phyloP scores from a whole-genome alignment of 2,329 filamentous ascomycete genomes.

The Aspergillus proliferans region DNA sequence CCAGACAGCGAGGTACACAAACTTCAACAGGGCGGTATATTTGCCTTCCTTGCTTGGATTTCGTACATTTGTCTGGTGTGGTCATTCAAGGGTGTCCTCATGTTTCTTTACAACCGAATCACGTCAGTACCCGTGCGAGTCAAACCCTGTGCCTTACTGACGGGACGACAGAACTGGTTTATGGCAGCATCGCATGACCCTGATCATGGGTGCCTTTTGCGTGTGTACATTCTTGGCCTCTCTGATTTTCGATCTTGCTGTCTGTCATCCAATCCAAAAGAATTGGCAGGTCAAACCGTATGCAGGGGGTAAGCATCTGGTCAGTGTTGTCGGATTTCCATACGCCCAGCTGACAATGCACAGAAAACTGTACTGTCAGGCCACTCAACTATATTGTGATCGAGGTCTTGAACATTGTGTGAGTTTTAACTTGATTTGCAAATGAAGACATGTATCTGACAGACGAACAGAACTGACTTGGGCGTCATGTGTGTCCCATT shows the following conservation, averaged over 20 bases:
- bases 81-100: conserved; percentile 13
- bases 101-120: conserved; percentile 12
- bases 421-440: background rate
- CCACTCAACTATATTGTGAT: conserved; percentile 12
- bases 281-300: conserved; percentile 16
- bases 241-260: conserved; percentile 10
- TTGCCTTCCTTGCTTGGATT: conserved; percentile 13
- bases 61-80: conserved; percentile 14
- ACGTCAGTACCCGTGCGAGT: conserved; percentile 6
- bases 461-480: conserved; percentile 11
- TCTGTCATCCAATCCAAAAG: conserved; percentile 8
- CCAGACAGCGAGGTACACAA: conserved; percentile 5
- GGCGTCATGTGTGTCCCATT: conserved; percentile 13
- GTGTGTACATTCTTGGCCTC: conserved; percentile 8
- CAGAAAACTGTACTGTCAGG: conserved; percentile 14
- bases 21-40: conserved; percentile 7
- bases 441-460: background rate
- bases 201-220: conserved; percentile 2
- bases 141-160: background rate
- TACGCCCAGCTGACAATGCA: background rate
- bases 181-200: conserved; percentile 11
- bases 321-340: too few relatives aligned
- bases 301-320: conserved; percentile 6
- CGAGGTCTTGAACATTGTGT: conserved; percentile 13
- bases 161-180: conserved; percentile 9